These are phyloP conservation scores for Trichoderma endophyticum DNA, from an alignment of 2,329 filamentous ascomycete species.

Conservation along the genomic window DNA sequence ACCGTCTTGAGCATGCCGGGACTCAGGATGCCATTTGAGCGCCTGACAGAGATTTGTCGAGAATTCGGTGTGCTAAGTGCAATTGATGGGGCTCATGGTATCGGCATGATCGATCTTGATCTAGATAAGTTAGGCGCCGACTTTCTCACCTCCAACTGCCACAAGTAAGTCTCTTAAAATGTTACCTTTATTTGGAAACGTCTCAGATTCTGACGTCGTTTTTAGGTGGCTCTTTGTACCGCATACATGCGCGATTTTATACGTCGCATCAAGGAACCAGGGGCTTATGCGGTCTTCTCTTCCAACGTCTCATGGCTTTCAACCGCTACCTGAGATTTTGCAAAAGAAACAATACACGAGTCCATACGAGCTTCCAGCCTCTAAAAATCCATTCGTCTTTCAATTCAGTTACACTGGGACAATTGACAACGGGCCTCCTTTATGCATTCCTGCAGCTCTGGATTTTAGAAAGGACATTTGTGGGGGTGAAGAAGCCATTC, in stretches of 20 bases:
- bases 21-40: conserved; percentile 10
- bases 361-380: not conserved
- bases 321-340: not conserved
- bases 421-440: conserved; percentile 4
- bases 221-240: conserved; percentile 14
- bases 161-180: not conserved
- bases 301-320: conserved; percentile 10
- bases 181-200: rapidly evolving
- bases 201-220: not conserved
- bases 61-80: not conserved
- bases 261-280: conserved; percentile 1
- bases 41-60: not conserved
- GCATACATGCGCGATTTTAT: conserved; percentile 10
- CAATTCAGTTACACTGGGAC: conserved; percentile 12
- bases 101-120: conserved; percentile 11
- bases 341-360: not conserved
- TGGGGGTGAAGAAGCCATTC: conserved; percentile 3
- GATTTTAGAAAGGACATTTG: not conserved
- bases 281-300: conserved; percentile 3
- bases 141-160: conserved; percentile 9
- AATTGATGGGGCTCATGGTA: conserved; percentile 13
- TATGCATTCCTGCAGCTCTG: not conserved
- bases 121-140: conserved; percentile 1
- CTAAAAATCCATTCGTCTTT: conserved; percentile 13
- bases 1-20: conserved; percentile 15